These are phyloP conservation scores for Annulohypoxylon bovei DNA, from an alignment of 495 filamentous ascomycete species.

Conservation along the genomic window DNA sequence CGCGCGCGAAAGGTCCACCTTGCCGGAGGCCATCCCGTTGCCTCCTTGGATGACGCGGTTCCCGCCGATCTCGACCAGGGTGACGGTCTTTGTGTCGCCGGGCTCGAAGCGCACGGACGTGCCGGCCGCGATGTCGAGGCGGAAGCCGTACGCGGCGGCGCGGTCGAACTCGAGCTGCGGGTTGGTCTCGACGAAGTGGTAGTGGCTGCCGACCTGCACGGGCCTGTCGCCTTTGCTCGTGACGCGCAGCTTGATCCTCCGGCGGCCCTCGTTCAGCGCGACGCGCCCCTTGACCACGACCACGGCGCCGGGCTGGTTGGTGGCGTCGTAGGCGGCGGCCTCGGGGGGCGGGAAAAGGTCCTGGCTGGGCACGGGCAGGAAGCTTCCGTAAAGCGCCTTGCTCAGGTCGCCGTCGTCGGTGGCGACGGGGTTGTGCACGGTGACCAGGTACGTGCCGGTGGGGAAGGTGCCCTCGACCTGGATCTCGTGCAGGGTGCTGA, in stretches of 20 bases:
- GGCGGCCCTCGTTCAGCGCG: conserved; percentile 76
- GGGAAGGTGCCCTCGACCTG: conserved; percentile 96
- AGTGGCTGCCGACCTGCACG: conserved; percentile 94
- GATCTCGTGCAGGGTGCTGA: conserved; percentile 78
- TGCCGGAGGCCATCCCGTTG: conserved; percentile 79
- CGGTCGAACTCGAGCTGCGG: conserved; percentile 92
- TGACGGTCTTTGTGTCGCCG: conserved; percentile 93
- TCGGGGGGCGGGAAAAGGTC: conserved; percentile 70
- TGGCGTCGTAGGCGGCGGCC: conserved; percentile 67
- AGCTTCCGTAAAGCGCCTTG: conserved; percentile 89
- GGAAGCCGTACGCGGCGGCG: conserved; percentile 81
- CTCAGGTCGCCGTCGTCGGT: conserved; percentile 88
- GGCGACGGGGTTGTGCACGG: conserved; percentile 89
- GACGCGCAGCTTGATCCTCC: conserved; percentile 76
- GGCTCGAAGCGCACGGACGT: conserved; percentile 96
- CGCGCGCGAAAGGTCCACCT: conserved; percentile 67
- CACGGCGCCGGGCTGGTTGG: conserved; percentile 81
- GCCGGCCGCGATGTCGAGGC: conserved; percentile 90
- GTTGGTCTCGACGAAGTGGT: conserved; percentile 96
- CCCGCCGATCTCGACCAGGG: conserved; percentile 89
- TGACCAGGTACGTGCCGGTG: conserved; percentile 92
- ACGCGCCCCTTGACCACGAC: conserved; percentile 75
- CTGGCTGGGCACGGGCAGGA: conserved; percentile 80
- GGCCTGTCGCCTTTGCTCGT: conserved; percentile 91
- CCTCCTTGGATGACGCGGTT: conserved; percentile 84